Evolutionary conservation across 2,329 filamentous ascomycete species (phyloP).

Genomic region (Pseudocercospora fuligena): DNA sequence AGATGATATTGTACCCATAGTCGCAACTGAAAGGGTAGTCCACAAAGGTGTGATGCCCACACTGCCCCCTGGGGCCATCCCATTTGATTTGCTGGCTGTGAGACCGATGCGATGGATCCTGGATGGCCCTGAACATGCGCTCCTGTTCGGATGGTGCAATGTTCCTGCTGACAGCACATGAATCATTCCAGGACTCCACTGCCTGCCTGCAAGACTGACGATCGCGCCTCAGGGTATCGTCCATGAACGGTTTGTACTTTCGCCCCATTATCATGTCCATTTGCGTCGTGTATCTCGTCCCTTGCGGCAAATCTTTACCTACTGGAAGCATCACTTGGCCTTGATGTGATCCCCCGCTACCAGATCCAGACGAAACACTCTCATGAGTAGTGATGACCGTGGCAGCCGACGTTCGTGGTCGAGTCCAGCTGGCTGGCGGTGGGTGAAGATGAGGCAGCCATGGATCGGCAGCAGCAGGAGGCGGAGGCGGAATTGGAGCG

Average conservation of each 20-base stretch:
- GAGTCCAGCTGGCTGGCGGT: conserved; percentile 21
- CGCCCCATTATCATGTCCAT: conserved; percentile 86
- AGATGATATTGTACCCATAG: conserved; percentile 91
- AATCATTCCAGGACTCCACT: conserved; percentile 81
- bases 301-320: not conserved
- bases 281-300: conserved; percentile 64
- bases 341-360: conserved; percentile 37
- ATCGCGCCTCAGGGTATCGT: conserved; percentile 75
- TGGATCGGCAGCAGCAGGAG: conserved; percentile 17
- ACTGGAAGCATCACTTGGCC: conserved; percentile 22
- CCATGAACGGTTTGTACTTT: conserved; percentile 77
- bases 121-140: conserved; percentile 72
- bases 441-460: conserved; percentile 13
- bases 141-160: conserved; percentile 68
- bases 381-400: conserved; percentile 29
- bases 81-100: conserved; percentile 18
- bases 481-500: conserved; percentile 19
- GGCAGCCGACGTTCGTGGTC: conserved; percentile 15
- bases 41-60: conserved; percentile 77
- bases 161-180: conserved; percentile 47
- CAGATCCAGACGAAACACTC: conserved; percentile 49
- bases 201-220: conserved; percentile 82
- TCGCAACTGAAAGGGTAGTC: conserved; percentile 91
- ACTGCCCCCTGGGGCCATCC: conserved; percentile 54
- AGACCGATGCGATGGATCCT: conserved; percentile 63